phyloP scores from a whole-genome alignment of 768 basidiomycete species.

The Panus rudis region DNA sequence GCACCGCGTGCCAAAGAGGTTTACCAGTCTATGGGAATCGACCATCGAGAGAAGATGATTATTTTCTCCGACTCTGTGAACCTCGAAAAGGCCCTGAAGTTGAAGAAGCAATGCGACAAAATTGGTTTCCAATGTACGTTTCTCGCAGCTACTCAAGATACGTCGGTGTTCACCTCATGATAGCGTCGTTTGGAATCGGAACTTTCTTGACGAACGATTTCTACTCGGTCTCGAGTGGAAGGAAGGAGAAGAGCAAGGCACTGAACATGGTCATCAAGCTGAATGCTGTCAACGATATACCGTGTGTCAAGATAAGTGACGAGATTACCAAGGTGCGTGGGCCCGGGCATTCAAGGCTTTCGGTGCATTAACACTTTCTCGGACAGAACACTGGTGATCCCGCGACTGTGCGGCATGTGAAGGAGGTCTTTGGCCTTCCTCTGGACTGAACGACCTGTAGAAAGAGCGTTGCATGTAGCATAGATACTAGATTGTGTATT shows the following conservation, averaged over 20 bases:
- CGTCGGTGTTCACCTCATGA: not conserved
- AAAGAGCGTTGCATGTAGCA: too few species aligned
- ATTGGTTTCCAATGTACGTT: slow-evolving; percentile 60
- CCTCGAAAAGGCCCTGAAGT: slow-evolving; percentile 57
- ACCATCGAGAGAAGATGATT: slow-evolving; percentile 56
- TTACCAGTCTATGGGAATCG: slow-evolving; percentile 66
- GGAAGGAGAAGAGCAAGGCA: slow-evolving; percentile 63
- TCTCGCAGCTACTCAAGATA: not conserved
- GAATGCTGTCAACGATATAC: slow-evolving; percentile 58
- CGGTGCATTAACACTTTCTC: not conserved
- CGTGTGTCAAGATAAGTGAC: slow-evolving; percentile 92
- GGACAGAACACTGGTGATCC: slow-evolving; percentile 44
- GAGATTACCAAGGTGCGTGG: slow-evolving; percentile 68
- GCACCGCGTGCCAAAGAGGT: slow-evolving; percentile 65
- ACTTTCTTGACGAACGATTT: slow-evolving; percentile 93
- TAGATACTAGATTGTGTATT: too few species aligned
- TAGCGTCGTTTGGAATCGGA: slow-evolving; percentile 90
- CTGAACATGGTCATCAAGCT: slow-evolving; percentile 97
- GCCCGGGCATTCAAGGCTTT: not conserved
- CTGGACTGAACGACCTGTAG: too few species aligned
- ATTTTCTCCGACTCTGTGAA: slow-evolving; percentile 82
- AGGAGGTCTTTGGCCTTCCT: slow-evolving; percentile 45
- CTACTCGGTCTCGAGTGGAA: slow-evolving; percentile 32
- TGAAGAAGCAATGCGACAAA: slow-evolving; percentile 67
- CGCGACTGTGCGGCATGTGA: slow-evolving; percentile 42